Conservation (phyloP, 2,329 filamentous ascomycete species). For the Calycina herbarum region DNA sequence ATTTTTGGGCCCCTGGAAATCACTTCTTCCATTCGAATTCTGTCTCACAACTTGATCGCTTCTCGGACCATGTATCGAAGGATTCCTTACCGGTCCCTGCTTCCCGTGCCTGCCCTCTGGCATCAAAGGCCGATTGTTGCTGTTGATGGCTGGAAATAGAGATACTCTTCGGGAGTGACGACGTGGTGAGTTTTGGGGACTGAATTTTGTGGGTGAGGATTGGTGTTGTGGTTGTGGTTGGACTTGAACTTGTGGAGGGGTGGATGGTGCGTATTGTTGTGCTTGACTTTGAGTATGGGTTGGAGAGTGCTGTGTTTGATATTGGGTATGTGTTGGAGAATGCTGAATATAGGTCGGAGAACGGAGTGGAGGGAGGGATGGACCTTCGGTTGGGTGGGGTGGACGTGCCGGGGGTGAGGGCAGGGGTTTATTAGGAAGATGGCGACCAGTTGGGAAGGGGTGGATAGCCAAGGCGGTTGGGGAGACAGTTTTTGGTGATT, state of each 20-base stretch:
- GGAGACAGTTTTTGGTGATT: not conserved
- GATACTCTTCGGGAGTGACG: not conserved
- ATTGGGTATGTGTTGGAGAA: not conserved
- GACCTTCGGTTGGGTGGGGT: not conserved
- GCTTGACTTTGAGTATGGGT: not conserved
- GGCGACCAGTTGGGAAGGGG: not conserved
- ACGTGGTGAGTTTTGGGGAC: not conserved
- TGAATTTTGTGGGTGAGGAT: slow-evolving; percentile 1
- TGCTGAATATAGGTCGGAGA: not conserved
- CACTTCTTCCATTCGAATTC: too few relatives aligned
- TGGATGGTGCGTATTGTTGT: not conserved
- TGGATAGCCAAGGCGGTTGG: not conserved
- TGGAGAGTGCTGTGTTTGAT: not conserved
- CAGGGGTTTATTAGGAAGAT: slow-evolving; percentile 9
- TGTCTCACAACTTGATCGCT: not conserved
- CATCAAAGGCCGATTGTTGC: not conserved
- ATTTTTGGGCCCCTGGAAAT: not conserved
- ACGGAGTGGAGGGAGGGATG: not conserved
- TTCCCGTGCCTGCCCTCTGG: not conserved
- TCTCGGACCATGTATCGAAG: not conserved
- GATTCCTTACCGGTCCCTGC: not conserved
- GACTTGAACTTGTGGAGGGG: not conserved
- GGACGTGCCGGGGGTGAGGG: slow-evolving; percentile 7
- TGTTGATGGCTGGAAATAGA: not conserved
- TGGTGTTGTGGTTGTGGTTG: not conserved